A percentile compares a stretch with the other conserved stretches of the same genome.
Evolutionary conservation across 257 asterid genomes (phyloP).

Genomic region (Nicotiana sylvestris): DNA sequence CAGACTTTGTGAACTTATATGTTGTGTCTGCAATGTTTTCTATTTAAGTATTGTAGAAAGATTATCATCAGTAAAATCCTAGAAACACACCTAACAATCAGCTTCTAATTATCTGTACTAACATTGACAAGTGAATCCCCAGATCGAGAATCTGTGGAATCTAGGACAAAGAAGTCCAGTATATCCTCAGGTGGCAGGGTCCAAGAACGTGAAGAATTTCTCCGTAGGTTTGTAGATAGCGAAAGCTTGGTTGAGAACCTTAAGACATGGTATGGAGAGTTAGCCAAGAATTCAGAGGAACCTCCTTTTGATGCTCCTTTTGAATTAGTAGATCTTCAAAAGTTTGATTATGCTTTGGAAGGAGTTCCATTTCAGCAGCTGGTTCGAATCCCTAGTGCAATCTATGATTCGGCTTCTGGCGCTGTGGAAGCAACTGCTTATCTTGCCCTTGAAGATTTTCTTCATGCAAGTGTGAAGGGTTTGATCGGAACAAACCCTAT

Average conservation of each 20-base stretch:
- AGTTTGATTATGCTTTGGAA: constrained; percentile 91
- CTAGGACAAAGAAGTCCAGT: constrained; percentile 70
- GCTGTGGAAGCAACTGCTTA: constrained; percentile 65
- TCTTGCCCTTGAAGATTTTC: constrained; percentile 93
- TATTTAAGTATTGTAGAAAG: background rate
- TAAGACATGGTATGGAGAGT: constrained; percentile 52
- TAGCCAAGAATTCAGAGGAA: constrained; percentile 24
- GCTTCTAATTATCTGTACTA: constrained; percentile 4
- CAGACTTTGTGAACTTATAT: background rate
- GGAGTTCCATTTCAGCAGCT: constrained; percentile 85
- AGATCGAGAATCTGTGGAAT: constrained; percentile 61
- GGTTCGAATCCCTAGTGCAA: constrained; percentile 81
- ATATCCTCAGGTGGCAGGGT: constrained; percentile 59
- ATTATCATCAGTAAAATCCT: background rate
- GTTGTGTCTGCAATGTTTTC: background rate
- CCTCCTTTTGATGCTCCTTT: constrained; percentile 69
- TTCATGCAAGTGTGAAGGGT: constrained; percentile 64
- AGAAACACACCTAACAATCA: background rate
- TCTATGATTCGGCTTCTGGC: constrained; percentile 61
- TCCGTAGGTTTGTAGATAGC: constrained; percentile 71
- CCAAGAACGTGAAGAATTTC: constrained; percentile 69
- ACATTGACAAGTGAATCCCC: constrained; percentile 57
- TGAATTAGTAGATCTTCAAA: constrained; percentile 86
- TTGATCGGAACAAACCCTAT: too few species aligned
- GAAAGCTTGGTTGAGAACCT: constrained; percentile 48